These are phyloP conservation scores for Castanea crenata DNA, from an alignment of 306 rosid species.

Conservation along the genomic window DNA sequence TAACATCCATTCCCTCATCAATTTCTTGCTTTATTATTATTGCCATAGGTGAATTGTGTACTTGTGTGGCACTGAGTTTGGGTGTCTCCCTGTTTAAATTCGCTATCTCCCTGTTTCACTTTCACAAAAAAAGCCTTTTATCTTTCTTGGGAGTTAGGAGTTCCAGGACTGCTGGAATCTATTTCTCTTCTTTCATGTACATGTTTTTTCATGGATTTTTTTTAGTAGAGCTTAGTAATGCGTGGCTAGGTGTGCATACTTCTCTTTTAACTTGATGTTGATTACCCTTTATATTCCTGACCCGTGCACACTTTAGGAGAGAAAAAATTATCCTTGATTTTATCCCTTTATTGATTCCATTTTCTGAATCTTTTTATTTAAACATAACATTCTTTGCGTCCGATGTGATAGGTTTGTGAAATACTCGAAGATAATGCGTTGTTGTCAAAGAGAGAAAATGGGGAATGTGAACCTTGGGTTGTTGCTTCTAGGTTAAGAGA, in stretches of 20 bases:
- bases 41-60: background rate
- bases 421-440: slow-evolving; percentile 86
- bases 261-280: background rate
- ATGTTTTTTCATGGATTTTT: background rate
- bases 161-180: background rate
- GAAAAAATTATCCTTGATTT: background rate
- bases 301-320: background rate
- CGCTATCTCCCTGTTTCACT: background rate
- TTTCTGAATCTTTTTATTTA: background rate
- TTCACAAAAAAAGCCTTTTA: background rate
- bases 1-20: background rate
- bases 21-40: background rate
- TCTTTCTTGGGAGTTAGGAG: background rate
- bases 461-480: slow-evolving; percentile 80
- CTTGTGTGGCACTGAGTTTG: background rate
- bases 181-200: background rate
- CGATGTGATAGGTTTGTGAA: slow-evolving; percentile 68
- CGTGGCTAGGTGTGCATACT: background rate
- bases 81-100: background rate
- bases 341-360: background rate
- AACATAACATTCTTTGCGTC: background rate
- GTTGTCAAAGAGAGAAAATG: slow-evolving; percentile 52
- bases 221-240: background rate
- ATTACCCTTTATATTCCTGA: background rate
- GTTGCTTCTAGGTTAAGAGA: slow-evolving; percentile 84